phyloP scores from a whole-genome alignment of 176 grass and related monocot species.

The Phragmites australis region DNA sequence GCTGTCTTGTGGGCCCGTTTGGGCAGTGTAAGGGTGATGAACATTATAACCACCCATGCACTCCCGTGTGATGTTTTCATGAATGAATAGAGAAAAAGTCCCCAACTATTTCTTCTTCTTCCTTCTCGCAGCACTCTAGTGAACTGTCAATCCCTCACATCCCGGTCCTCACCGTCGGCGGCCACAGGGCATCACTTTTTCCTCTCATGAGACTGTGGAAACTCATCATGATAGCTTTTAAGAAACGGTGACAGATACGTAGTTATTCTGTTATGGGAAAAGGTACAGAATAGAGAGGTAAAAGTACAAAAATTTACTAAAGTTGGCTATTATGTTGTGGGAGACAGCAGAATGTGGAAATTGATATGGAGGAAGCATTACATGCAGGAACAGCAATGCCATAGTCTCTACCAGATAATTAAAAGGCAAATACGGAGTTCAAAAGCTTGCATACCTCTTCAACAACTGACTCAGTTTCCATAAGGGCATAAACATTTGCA shows the following conservation, averaged over 20 bases:
- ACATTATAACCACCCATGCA: too few species aligned
- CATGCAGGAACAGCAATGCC: background rate
- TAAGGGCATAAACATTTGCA: constrained; percentile 92
- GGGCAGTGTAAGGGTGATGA: too few species aligned
- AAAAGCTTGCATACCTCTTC: constrained; percentile 66
- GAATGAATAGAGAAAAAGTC: too few species aligned
- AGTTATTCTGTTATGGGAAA: background rate
- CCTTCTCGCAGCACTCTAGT: too few species aligned
- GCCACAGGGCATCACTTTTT: background rate
- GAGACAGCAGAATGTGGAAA: background rate
- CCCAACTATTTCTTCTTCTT: too few species aligned
- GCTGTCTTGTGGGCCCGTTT: too few species aligned
- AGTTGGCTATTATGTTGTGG: background rate
- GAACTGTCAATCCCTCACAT: too few species aligned
- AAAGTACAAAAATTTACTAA: background rate
- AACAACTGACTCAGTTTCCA: constrained; percentile 83
- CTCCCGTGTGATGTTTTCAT: too few species aligned
- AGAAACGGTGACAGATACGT: background rate
- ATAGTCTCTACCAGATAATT: background rate
- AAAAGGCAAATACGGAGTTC: background rate
- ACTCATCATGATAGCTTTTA: background rate
- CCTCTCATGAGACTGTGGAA: background rate
- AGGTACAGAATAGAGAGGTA: background rate
- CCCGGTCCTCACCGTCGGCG: too few species aligned
- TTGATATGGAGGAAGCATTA: background rate